phyloP scores from a whole-genome alignment of 306 rosid species.

The Notholithocarpus densiflorus region DNA sequence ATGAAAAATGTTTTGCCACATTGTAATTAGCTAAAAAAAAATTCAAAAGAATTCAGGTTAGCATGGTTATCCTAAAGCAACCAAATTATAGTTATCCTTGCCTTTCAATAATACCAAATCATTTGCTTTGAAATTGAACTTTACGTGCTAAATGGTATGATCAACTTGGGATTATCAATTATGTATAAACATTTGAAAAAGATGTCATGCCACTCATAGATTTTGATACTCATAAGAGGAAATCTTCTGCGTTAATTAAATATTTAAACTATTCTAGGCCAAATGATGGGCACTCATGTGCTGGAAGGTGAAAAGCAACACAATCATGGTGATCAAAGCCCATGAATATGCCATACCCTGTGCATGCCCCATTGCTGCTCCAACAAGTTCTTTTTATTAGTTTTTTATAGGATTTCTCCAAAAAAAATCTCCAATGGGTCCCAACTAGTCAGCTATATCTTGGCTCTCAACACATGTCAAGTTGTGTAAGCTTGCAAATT shows the following conservation, averaged over 20 bases:
- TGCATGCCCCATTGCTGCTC: conserved; percentile 20
- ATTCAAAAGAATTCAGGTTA: too few relatives aligned
- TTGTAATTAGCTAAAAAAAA: too few relatives aligned
- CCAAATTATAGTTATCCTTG: too few relatives aligned
- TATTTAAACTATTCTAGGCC: not conserved
- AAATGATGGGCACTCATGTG: conserved; percentile 38
- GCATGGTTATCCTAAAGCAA: too few relatives aligned
- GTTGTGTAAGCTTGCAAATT: conserved; percentile 21
- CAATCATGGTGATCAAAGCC: conserved; percentile 24
- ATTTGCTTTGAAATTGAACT: not conserved
- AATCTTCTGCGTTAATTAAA: not conserved
- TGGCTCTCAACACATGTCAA: conserved; percentile 15
- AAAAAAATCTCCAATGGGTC: conserved; percentile 1
- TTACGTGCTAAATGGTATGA: not conserved
- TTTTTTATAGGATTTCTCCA: not conserved
- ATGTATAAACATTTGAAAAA: not conserved
- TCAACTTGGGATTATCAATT: not conserved
- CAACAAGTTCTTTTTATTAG: conserved; percentile 18
- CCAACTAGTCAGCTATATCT: conserved; percentile 7
- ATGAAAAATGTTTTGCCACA: too few relatives aligned
- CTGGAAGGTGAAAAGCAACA: conserved; percentile 9
- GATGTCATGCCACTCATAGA: not conserved
- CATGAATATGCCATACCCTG: conserved; percentile 35
- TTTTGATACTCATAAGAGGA: too few relatives aligned
- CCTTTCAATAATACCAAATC: not conserved